phyloP scores from a whole-genome alignment of 1,139 yeast species.

The Debaryomyces sp. region DNA sequence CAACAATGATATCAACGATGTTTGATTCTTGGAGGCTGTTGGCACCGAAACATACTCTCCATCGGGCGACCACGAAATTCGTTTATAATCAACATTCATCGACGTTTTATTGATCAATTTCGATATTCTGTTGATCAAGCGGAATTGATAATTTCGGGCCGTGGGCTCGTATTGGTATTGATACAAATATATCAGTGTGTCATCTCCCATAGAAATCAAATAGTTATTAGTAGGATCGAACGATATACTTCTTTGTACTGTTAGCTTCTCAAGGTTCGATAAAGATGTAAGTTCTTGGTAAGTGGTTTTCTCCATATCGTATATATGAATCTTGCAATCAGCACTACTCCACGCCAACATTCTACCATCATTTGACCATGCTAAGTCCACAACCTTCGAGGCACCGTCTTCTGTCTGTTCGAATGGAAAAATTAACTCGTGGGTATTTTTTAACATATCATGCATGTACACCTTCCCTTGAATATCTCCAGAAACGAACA shows the following conservation, averaged over 20 bases:
- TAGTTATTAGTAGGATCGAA: conserved; percentile 56
- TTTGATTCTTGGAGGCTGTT: conserved; percentile 52
- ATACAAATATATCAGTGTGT: conserved; percentile 42
- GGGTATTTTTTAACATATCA: conserved; percentile 12
- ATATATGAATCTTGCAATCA: conserved; percentile 39
- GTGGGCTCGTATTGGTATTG: conserved; percentile 35
- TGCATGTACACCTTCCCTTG: conserved; percentile 39
- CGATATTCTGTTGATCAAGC: conserved; percentile 38
- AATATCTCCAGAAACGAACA: conserved; percentile 44
- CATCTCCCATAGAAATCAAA: conserved; percentile 55
- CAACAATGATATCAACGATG: conserved; percentile 42
- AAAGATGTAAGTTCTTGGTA: conserved; percentile 37
- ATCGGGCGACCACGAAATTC: conserved; percentile 58
- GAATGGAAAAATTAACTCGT: conserved; percentile 22
- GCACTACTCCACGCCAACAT: conserved; percentile 42
- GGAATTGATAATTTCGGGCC: conserved; percentile 34
- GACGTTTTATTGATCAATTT: conserved; percentile 46
- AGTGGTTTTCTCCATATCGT: conserved; percentile 31
- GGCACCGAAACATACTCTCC: conserved; percentile 57
- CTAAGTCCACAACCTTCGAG: conserved; percentile 29
- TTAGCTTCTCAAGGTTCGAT: conserved; percentile 21
- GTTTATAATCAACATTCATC: conserved; percentile 44
- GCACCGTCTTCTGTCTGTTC: not conserved
- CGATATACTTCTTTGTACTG: conserved; percentile 48
- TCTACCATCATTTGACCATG: conserved; percentile 44